phyloP scores from a whole-genome alignment of 2,329 filamentous ascomycete genomes.

The Fusarium robinianum region DNA sequence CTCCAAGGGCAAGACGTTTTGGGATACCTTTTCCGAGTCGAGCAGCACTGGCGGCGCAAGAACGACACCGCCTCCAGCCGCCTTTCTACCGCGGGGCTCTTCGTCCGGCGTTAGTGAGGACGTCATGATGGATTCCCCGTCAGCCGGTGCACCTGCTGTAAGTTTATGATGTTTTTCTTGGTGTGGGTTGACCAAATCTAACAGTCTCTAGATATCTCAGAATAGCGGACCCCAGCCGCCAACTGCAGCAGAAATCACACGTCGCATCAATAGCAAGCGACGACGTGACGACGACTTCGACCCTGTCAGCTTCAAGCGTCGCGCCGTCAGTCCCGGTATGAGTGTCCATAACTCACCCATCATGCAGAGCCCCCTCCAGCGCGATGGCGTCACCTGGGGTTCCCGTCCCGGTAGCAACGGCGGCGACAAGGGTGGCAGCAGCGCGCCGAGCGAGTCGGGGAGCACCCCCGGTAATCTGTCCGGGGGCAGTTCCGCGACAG shows the following conservation, averaged over 20 bases:
- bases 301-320: constrained; percentile 82
- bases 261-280: constrained; percentile 81
- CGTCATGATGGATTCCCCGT: constrained; percentile 72
- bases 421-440: constrained; percentile 56
- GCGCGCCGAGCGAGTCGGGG: constrained; percentile 57
- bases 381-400: constrained; percentile 73
- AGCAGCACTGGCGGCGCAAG: constrained; percentile 55
- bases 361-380: constrained; percentile 79
- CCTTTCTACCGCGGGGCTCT: constrained; percentile 62
- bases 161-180: constrained; percentile 9
- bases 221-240: constrained; percentile 53
- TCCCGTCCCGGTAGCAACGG: constrained; percentile 67
- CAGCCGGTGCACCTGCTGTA: constrained; percentile 45
- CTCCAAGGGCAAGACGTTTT: constrained; percentile 69
- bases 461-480: constrained; percentile 42
- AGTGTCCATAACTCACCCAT: constrained; percentile 90
- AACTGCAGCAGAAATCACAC: constrained; percentile 73
- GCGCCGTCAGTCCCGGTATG: constrained; percentile 89
- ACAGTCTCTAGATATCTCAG: constrained; percentile 34
- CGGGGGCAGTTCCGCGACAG: constrained; percentile 41
- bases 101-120: constrained; percentile 70
- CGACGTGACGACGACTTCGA: constrained; percentile 91
- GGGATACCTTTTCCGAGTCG: constrained; percentile 77
- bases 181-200: constrained; percentile 3
- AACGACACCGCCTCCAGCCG: constrained; percentile 69